Conservation (phyloP, 2,329 filamentous ascomycete genomes). For the Escovopsis weberi region DNA sequence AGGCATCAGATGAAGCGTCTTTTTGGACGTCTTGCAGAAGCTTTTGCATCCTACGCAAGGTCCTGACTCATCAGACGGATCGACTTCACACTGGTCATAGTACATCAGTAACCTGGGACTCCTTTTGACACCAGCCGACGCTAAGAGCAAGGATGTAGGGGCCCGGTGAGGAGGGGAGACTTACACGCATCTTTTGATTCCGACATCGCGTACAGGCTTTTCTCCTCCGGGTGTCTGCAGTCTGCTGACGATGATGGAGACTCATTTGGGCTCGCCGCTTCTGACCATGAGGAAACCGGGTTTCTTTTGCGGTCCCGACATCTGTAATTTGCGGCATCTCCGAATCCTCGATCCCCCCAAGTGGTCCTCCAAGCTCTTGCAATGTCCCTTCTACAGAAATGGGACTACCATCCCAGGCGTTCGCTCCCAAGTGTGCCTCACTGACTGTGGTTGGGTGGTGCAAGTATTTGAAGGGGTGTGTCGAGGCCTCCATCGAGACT, state of each 20-base stretch:
- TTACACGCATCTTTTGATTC: slow-evolving; percentile 28
- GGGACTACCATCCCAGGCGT: too few species aligned
- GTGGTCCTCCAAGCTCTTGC: too few species aligned
- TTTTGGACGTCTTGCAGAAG: slow-evolving; percentile 26
- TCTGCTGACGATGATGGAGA: slow-evolving; percentile 15
- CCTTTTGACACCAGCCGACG: too few species aligned
- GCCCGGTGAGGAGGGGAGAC: slow-evolving; percentile 7
- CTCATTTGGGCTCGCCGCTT: slow-evolving; percentile 9
- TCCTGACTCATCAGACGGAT: slow-evolving; percentile 16
- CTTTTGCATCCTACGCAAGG: slow-evolving; percentile 26
- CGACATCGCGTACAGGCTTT: slow-evolving; percentile 31
- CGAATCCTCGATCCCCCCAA: too few species aligned
- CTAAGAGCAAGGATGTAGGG: too few species aligned
- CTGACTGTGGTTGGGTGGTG: not conserved
- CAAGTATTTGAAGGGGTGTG: not conserved
- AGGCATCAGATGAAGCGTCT: slow-evolving; percentile 29
- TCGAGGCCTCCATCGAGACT: not conserved
- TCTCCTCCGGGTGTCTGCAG: slow-evolving; percentile 19
- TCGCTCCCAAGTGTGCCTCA: too few species aligned
- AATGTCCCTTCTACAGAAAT: too few species aligned
- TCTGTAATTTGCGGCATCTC: too few species aligned
- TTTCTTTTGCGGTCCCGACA: too few species aligned
- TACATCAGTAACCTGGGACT: not conserved
- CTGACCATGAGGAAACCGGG: not conserved
- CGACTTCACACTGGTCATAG: slow-evolving; percentile 21